Evolutionary conservation across 331 rosid species (phyloP).

Genomic region (Pyrus hybrid): DNA sequence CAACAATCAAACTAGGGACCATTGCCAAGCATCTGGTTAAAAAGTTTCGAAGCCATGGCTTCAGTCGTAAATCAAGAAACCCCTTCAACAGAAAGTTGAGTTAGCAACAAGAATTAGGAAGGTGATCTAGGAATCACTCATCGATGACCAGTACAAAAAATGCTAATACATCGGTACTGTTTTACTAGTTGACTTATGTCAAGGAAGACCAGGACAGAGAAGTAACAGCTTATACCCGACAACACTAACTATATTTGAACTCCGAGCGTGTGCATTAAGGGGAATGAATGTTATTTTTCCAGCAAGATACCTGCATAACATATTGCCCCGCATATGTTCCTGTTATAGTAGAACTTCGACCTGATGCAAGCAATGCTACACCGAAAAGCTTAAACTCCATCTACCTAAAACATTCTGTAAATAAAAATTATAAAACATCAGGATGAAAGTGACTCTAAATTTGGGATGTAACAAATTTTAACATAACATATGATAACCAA

Average conservation of each 20-base stretch:
- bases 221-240: neutral
- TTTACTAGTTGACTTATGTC: neutral
- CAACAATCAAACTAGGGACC: conserved; percentile 83
- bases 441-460: neutral
- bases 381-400: conserved; percentile 88
- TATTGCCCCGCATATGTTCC: conserved; percentile 97
- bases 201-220: neutral
- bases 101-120: neutral
- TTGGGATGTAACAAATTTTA: neutral
- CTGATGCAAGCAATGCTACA: conserved; percentile 85
- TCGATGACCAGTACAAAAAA: neutral
- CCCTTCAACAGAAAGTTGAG: conserved; percentile 39
- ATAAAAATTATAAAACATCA: conserved; percentile 10
- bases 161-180: too few relatives aligned
- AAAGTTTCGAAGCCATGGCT: conserved; percentile 76
- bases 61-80: conserved; percentile 66
- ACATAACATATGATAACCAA: neutral
- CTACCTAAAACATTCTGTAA: conserved; percentile 85
- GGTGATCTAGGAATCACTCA: neutral
- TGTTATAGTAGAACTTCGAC: conserved; percentile 94
- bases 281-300: neutral
- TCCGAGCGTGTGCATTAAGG: neutral
- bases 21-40: conserved; percentile 85
- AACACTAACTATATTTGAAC: neutral
- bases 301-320: conserved; percentile 78